phyloP scores from a whole-genome alignment of 2,329 filamentous ascomycete genomes.

The Ascosphaera aggregata region DNA sequence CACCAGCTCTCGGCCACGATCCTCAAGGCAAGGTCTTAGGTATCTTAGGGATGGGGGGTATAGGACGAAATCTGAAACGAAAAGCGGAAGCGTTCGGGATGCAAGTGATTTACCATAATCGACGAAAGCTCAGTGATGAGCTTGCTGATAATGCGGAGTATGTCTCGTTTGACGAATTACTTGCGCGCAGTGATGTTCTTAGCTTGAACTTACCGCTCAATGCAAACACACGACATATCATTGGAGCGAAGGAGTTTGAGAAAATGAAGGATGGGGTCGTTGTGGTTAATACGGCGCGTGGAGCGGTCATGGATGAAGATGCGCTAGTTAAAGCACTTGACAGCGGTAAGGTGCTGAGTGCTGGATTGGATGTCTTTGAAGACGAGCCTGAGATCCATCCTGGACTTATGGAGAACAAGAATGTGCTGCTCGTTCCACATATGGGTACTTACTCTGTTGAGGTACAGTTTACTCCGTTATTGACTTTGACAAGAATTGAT shows the following conservation, averaged over 20 bases:
- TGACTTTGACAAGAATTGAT: background rate
- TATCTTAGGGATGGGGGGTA: constrained; percentile 70
- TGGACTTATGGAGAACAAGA: constrained; percentile 19
- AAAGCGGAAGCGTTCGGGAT: constrained; percentile 59
- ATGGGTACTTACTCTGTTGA: constrained; percentile 10
- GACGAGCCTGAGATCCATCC: constrained; percentile 22
- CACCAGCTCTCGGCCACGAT: constrained; percentile 39
- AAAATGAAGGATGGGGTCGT: constrained; percentile 25
- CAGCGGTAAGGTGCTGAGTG: constrained; percentile 22
- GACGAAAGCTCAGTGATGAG: constrained; percentile 33
- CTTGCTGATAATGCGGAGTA: constrained; percentile 18
- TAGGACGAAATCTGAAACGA: constrained; percentile 51
- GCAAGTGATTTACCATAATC: constrained; percentile 52
- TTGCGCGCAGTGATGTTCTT: constrained; percentile 24
- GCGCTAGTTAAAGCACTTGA: constrained; percentile 25
- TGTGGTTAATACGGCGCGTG: constrained; percentile 29
- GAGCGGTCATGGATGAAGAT: constrained; percentile 25
- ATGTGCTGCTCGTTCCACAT: constrained; percentile 23
- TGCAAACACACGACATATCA: constrained; percentile 17
- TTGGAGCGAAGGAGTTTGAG: constrained; percentile 18
- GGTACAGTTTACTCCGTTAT: background rate
- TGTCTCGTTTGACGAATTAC: constrained; percentile 47
- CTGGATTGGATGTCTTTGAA: constrained; percentile 26
- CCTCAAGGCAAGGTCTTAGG: constrained; percentile 58
- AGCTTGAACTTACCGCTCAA: constrained; percentile 27